These are phyloP conservation scores for Tolypocladium tundrense DNA, from an alignment of 2,329 filamentous ascomycete species.

Conservation along the genomic window DNA sequence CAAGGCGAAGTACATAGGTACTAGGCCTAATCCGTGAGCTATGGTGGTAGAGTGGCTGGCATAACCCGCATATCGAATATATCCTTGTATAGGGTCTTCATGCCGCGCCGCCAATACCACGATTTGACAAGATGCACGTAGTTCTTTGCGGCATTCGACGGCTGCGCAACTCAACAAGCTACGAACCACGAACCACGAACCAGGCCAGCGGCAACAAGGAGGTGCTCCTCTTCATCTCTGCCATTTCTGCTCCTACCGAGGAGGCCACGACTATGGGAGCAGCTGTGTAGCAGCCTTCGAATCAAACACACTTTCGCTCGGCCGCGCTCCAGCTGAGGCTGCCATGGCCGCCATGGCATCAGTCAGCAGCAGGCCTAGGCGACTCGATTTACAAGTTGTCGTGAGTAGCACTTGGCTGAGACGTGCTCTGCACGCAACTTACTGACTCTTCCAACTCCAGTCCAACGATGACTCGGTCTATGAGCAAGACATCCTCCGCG, in stretches of 20 bases:
- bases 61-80: background rate
- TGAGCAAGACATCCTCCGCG: conserved; percentile 88
- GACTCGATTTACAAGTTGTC: conserved; percentile 38
- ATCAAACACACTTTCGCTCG: conserved; percentile 1
- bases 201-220: background rate
- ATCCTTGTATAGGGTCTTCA: background rate
- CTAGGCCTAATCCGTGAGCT: too few species aligned
- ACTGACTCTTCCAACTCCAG: conserved; percentile 27
- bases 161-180: background rate
- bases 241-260: background rate
- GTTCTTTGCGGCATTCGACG: background rate
- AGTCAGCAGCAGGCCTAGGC: conserved; percentile 24
- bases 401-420: conserved; percentile 21
- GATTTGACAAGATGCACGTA: background rate
- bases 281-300: background rate
- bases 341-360: background rate
- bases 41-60: too few species aligned
- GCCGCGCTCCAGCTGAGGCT: conserved; percentile 2
- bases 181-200: background rate
- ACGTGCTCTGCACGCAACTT: background rate
- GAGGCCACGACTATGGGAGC: background rate
- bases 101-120: background rate
- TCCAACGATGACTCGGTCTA: conserved; percentile 86
- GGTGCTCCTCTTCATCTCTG: background rate
- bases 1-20: background rate